A percentile compares a stretch with the other conserved stretches of the same genome.
Conservation (phyloP, 768 basidiomycete genomes). For the Phylloporus arenicola region DNA sequence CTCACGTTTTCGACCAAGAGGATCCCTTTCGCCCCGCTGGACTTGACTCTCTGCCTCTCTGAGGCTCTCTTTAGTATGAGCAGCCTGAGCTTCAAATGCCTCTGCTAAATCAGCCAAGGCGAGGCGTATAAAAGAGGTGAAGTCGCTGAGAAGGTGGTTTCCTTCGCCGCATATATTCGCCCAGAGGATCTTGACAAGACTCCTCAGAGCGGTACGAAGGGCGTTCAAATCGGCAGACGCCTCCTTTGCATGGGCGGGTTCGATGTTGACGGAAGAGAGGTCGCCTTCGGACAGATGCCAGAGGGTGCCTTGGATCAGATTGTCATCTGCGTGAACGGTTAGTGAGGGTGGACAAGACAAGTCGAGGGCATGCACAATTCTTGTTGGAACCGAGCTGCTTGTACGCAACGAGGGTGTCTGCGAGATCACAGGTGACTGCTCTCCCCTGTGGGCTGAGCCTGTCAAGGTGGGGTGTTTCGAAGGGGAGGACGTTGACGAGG, state of each 20-base stretch:
- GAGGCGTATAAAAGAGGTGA: conserved; percentile 59
- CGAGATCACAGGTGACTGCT: conserved; percentile 44
- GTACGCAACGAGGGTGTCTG: conserved; percentile 53
- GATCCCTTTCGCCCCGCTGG: conserved; percentile 54
- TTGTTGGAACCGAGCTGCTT: conserved; percentile 50
- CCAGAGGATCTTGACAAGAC: conserved; percentile 49
- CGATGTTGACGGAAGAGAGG: conserved; percentile 34
- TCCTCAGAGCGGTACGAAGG: conserved; percentile 46
- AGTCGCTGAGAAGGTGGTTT: conserved; percentile 50
- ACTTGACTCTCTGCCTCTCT: conserved; percentile 54
- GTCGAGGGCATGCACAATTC: conserved; percentile 40
- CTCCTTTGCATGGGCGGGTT: conserved; percentile 38
- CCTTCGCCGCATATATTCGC: conserved; percentile 49
- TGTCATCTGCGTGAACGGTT: conserved; percentile 43
- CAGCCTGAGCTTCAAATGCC: conserved; percentile 48
- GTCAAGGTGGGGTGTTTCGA: conserved; percentile 34
- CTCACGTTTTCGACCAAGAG: conserved; percentile 49
- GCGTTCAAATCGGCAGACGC: conserved; percentile 46
- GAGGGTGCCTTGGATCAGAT: conserved; percentile 58
- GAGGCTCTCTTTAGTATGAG: conserved; percentile 45
- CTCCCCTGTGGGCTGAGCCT: conserved; percentile 54
- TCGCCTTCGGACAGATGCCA: conserved; percentile 62
- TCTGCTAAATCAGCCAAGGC: conserved; percentile 65
- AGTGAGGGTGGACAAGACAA: neutral
- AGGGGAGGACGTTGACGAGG: conserved; percentile 42